These are phyloP conservation scores for Trichoderma koningii DNA, from an alignment of 2,329 filamentous ascomycete species.

Conservation along the genomic window DNA sequence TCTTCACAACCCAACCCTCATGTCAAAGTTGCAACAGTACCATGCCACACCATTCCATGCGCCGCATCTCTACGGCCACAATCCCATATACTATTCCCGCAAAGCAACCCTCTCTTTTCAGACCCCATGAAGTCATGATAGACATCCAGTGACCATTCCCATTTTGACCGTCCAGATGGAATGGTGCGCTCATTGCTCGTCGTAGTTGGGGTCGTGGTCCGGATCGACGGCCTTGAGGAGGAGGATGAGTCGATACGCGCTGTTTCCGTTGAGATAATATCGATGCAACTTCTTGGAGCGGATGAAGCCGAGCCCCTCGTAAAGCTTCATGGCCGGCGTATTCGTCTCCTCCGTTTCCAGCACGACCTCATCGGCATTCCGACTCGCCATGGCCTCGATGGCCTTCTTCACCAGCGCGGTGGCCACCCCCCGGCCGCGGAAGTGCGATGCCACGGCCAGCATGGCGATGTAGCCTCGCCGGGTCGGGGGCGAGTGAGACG, in stretches of 20 bases:
- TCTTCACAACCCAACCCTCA: neutral
- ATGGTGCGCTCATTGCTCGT: conserved; percentile 15
- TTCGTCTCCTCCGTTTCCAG: conserved; percentile 97
- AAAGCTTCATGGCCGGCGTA: conserved; percentile 83
- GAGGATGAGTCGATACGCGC: conserved; percentile 84
- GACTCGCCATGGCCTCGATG: conserved; percentile 84
- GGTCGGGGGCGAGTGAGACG: conserved; percentile 72
- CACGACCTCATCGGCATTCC: conserved; percentile 88
- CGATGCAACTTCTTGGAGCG: conserved; percentile 89
- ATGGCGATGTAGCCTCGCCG: conserved; percentile 96
- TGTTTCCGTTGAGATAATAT: conserved; percentile 96
- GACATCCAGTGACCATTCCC: no score
- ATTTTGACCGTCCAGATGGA: no score
- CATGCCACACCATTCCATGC: neutral
- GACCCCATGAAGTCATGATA: neutral
- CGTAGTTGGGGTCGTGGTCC: conserved; percentile 42
- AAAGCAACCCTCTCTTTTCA: neutral
- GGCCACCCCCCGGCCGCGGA: conserved; percentile 83
- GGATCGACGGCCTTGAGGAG: conserved; percentile 64
- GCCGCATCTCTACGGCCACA: neutral
- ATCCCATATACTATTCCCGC: neutral
- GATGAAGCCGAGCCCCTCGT: conserved; percentile 89
- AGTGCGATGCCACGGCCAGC: conserved; percentile 82
- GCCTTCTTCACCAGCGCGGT: conserved; percentile 86
- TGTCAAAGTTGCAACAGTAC: neutral